phyloP scores from a whole-genome alignment of 441 rosid species.

The Lepidium campestre region DNA sequence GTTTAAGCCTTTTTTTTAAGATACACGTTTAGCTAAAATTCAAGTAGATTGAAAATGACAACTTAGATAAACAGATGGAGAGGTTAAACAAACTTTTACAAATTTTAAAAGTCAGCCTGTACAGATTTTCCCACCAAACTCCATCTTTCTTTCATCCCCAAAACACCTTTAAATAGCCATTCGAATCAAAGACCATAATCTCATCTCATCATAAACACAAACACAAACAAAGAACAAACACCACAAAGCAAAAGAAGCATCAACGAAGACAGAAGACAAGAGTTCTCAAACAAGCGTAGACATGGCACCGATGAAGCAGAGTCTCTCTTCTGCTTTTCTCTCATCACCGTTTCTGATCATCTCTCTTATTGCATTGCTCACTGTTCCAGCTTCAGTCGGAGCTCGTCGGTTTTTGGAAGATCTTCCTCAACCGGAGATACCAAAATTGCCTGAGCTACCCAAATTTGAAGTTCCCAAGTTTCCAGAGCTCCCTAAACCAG shows the following conservation, averaged over 20 bases:
- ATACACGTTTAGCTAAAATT: constrained; percentile 8
- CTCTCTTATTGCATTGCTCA: constrained; percentile 14
- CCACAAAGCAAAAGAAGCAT: constrained; percentile 9
- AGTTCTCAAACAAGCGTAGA: not conserved
- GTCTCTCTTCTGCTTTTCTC: constrained; percentile 15
- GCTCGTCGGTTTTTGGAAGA: constrained; percentile 28
- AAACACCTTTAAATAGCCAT: constrained; percentile 8
- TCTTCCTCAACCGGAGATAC: constrained; percentile 20
- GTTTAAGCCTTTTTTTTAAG: not conserved
- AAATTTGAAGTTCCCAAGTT: constrained; percentile 8
- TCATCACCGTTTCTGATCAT: constrained; percentile 21
- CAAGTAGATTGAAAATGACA: constrained; percentile 15
- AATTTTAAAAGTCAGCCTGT: not conserved
- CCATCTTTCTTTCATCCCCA: constrained; percentile 1
- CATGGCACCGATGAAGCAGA: constrained; percentile 26
- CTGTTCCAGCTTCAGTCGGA: constrained; percentile 9
- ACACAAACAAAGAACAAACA: constrained; percentile 11
- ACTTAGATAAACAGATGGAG: constrained; percentile 21
- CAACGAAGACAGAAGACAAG: not conserved
- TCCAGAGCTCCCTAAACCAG: constrained; percentile 30
- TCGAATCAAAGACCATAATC: constrained; percentile 7
- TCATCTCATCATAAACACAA: constrained; percentile 12
- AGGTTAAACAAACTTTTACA: constrained; percentile 18
- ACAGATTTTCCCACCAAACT: constrained; percentile 27
- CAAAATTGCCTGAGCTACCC: constrained; percentile 17